Evolutionary conservation across 2,329 filamentous ascomycete genomes (phyloP).

Genomic region (Colletotrichum australisinense): DNA sequence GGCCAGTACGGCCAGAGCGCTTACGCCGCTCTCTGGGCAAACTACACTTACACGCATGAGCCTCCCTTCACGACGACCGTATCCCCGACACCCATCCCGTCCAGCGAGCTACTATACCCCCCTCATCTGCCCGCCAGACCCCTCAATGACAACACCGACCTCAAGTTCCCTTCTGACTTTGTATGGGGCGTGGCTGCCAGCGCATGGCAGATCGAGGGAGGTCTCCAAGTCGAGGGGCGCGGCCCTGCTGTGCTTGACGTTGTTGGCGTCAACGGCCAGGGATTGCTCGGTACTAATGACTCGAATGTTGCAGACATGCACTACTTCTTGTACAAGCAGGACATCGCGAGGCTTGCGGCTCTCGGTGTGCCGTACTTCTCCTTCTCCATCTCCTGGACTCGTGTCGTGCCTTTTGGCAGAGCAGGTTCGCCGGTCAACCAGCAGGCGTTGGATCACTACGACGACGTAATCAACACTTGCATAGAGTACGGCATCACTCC

Average conservation of each 20-base stretch:
- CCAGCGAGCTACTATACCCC: constrained; percentile 54
- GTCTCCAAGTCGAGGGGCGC: constrained; percentile 55
- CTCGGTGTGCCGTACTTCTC: constrained; percentile 64
- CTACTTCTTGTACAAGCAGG: constrained; percentile 68
- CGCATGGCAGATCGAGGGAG: constrained; percentile 59
- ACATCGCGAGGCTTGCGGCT: constrained; percentile 63
- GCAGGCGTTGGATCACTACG: constrained; percentile 63
- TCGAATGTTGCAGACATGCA: constrained; percentile 58
- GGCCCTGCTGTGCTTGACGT: constrained; percentile 57
- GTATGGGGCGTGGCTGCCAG: constrained; percentile 60
- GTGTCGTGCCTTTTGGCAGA: constrained; percentile 63
- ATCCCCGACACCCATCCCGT: constrained; percentile 64
- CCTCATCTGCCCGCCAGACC: constrained; percentile 59
- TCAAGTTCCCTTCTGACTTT: constrained; percentile 62
- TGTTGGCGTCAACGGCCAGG: constrained; percentile 40
- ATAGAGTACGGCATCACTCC: constrained; percentile 62
- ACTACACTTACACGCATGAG: constrained; percentile 54
- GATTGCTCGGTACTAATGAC: constrained; percentile 38
- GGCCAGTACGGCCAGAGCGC: constrained; percentile 46
- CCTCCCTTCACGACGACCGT: constrained; percentile 59
- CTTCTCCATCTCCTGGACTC: constrained; percentile 63
- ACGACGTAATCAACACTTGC: constrained; percentile 63
- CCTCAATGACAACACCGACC: constrained; percentile 60
- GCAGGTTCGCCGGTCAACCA: constrained; percentile 63
- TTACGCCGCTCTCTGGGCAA: constrained; percentile 48